phyloP scores from a whole-genome alignment of 225 moss, liverwort and hornwort species.

The Takakia lepidozioides region DNA sequence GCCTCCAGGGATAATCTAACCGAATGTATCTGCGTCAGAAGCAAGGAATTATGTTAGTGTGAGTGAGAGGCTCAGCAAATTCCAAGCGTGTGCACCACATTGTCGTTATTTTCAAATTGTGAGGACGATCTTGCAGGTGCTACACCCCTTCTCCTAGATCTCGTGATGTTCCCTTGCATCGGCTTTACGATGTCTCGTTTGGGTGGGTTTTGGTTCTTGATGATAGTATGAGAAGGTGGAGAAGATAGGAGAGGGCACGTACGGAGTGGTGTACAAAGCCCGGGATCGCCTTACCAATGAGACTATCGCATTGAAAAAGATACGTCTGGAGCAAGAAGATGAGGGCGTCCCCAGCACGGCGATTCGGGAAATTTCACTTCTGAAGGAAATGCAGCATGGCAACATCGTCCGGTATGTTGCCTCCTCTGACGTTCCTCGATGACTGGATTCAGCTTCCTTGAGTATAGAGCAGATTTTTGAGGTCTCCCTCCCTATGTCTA shows the following conservation, averaged over 20 bases:
- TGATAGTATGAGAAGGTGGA: slow-evolving; percentile 98
- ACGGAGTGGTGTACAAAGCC: slow-evolving; percentile 97
- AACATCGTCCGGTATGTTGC: slow-evolving; percentile 88
- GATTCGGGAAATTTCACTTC: slow-evolving; percentile 88
- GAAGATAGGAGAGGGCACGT: slow-evolving; percentile 99
- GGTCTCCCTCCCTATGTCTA: background rate
- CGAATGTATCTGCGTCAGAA: background rate
- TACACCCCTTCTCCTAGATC: background rate
- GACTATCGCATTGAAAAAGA: slow-evolving; percentile 96
- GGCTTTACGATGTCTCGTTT: background rate
- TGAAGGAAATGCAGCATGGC: slow-evolving; percentile 99
- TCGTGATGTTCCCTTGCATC: background rate
- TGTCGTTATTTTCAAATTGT: background rate
- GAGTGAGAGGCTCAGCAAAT: no score
- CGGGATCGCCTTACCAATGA: slow-evolving; percentile 96
- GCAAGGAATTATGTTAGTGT: background rate
- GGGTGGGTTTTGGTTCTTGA: background rate
- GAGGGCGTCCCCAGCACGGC: slow-evolving; percentile 98
- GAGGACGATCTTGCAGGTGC: background rate
- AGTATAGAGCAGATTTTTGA: background rate
- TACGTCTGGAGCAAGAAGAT: slow-evolving; percentile 97
- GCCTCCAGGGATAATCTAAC: background rate
- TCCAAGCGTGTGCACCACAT: background rate
- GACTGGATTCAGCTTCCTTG: no score
- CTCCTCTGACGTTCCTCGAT: no score